phyloP scores from a whole-genome alignment of 805 yeast genomes.

The Nakazawaea siamensis region DNA sequence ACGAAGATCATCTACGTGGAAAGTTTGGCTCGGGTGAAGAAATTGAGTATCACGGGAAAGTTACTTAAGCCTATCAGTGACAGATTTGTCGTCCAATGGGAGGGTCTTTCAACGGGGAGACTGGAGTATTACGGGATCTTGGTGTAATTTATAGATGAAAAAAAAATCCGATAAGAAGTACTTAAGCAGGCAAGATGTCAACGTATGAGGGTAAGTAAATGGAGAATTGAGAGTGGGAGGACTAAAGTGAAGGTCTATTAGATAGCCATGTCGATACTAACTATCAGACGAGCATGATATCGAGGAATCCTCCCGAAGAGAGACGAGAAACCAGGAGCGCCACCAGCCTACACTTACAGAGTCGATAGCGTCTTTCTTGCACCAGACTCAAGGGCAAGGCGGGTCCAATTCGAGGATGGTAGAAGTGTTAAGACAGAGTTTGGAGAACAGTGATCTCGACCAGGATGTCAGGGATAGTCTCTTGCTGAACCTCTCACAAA shows the following conservation, averaged over 20 bases:
- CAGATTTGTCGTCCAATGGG: conserved; percentile 89
- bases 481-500: neutral
- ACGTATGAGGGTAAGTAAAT: conserved; percentile 8
- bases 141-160: conserved; percentile 31
- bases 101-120: conserved; percentile 43
- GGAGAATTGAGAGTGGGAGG: no score
- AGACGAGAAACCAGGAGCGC: neutral
- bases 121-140: conserved; percentile 76
- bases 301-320: neutral
- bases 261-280: neutral
- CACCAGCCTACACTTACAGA: conserved; percentile 7
- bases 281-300: neutral
- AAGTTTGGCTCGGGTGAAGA: conserved; percentile 74
- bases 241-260: no score
- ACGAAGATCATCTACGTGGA: conserved; percentile 74
- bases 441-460: conserved; percentile 6
- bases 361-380: conserved; percentile 3
- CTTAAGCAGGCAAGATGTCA: conserved; percentile 4
- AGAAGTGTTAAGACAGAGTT: conserved; percentile 2
- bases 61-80: conserved; percentile 65
- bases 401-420: neutral
- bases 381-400: neutral
- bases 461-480: conserved; percentile 1
- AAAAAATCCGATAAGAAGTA: neutral
- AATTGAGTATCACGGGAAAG: conserved; percentile 69